A percentile compares a stretch with the other conserved stretches of the same genome.
phyloP scores from a whole-genome alignment of 2,329 filamentous ascomycete species.

The Akanthomyces muscarius region DNA sequence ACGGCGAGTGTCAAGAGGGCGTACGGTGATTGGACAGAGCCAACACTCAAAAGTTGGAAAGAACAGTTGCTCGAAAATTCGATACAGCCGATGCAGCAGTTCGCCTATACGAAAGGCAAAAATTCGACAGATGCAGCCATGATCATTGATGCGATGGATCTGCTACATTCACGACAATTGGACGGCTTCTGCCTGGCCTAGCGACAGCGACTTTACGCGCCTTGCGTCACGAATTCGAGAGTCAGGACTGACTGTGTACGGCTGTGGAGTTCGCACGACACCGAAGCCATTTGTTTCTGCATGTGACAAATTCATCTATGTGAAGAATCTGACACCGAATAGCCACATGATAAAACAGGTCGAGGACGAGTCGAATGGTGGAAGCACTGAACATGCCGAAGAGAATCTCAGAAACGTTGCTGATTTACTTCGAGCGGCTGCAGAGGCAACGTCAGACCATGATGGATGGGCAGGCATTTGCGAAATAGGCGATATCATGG shows the following conservation, averaged over 20 bases:
- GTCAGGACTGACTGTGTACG: constrained; percentile 31
- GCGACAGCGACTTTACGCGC: constrained; percentile 34
- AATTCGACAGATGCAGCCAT: constrained; percentile 33
- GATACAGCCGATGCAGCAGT: constrained; percentile 35
- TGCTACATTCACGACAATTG: too few relatives aligned
- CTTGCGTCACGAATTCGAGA: constrained; percentile 32
- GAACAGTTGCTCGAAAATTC: constrained; percentile 28
- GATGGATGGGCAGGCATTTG: neutral
- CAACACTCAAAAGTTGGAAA: constrained; percentile 29
- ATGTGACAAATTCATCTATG: too few relatives aligned
- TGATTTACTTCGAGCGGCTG: neutral
- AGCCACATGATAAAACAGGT: too few relatives aligned
- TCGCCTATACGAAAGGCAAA: constrained; percentile 32
- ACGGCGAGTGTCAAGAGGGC: too few relatives aligned
- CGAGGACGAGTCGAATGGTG: too few relatives aligned
- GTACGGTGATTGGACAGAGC: constrained; percentile 29
- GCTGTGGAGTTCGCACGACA: constrained; percentile 31
- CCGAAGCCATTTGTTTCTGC: constrained; percentile 27
- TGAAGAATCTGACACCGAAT: too few relatives aligned
- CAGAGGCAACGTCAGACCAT: neutral
- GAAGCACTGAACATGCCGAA: neutral
- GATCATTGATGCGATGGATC: constrained; percentile 32
- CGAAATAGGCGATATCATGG: neutral
- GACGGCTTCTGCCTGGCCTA: constrained; percentile 29
- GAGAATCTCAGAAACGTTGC: neutral